Evolutionary conservation across 1,284 basidiomycete genomes (phyloP), one percentile per base, ranked within the genome.

Genomic region (Trametes polyzona): DNA sequence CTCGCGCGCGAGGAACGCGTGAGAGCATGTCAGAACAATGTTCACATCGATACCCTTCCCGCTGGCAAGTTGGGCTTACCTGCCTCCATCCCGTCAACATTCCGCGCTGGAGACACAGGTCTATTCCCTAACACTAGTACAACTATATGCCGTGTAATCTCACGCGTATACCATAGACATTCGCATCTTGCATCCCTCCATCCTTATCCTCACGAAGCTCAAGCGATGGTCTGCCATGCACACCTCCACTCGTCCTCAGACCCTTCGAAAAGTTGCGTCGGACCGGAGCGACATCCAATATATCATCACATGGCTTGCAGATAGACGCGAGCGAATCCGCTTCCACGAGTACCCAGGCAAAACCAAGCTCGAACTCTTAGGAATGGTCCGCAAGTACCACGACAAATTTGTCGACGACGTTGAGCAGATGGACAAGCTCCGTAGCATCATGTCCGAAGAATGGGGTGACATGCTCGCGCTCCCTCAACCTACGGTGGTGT

Each of bases 151-250:
- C 24, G 16, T 29, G 7, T 8, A 33, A 24, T n/a, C 26, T 14
- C 44, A n/a, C 19, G 12, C 19, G 5, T 9, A 16, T n/a, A 14
- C 9, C 40, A 5, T 17, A 73, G 72, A 16, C 16, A 57, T 74
- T 41, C 27, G 44, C 16, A 71, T 73, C 32, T 67, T 74, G 16
- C 68, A 73, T 50, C 74, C 72, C 6, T 50, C 59, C 4, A 58
- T 75, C 46, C 66, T 75, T 40, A 59, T 72, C 21, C 63, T 75
- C 19, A 74, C 73, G 16, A 75, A 75, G 58, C 55, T 74, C 52
- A 72, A 73, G 50, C 63, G 74, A 17, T 76, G 73, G 74, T 67
- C 44, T 9, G 62, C 44, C 33, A 62, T 39, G 23, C 59, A 65
- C 27, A 65, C 66, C 49, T 67, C 67, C 4, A 67, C 59, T 14